Evolutionary conservation across 2,329 filamentous ascomycete genomes (phyloP).

Genomic region (Saccharata proteae): DNA sequence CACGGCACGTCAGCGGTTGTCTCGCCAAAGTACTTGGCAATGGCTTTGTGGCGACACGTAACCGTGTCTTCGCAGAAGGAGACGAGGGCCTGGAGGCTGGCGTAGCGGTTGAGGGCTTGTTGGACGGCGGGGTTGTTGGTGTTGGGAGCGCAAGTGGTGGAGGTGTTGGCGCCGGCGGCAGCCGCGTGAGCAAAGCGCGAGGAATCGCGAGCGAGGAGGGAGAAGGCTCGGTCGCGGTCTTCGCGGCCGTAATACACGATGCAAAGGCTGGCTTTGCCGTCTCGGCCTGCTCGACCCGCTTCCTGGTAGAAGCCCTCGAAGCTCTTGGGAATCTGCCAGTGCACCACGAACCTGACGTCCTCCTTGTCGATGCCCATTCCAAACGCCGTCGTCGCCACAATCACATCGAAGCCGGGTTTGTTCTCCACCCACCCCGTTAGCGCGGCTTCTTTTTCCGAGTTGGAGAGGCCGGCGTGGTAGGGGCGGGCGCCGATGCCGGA

Average conservation of each 20-base stretch:
- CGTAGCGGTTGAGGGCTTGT: too few species aligned
- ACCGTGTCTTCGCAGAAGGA: conserved; percentile 69
- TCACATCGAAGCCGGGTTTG: conserved; percentile 69
- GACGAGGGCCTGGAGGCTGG: conserved; percentile 46
- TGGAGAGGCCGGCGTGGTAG: conserved; percentile 58
- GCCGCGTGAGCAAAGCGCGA: conserved; percentile 21
- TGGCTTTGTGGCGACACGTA: conserved; percentile 53
- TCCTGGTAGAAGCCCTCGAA: conserved; percentile 97
- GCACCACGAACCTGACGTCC: conserved; percentile 85
- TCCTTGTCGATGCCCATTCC: conserved; percentile 98
- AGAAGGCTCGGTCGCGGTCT: conserved; percentile 63
- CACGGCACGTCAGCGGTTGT: conserved; percentile 18
- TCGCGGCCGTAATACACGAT: conserved; percentile 86
- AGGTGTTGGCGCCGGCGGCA: background rate
- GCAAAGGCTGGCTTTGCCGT: conserved; percentile 76
- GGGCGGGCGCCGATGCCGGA: conserved; percentile 63
- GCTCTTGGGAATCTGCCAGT: conserved; percentile 87
- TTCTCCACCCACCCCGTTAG: conserved; percentile 61
- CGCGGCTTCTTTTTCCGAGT: conserved; percentile 56
- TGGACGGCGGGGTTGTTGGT: too few species aligned
- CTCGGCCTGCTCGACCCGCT: conserved; percentile 79
- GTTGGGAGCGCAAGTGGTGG: too few species aligned
- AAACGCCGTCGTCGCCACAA: conserved; percentile 91
- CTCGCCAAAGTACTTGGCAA: conserved; percentile 26
- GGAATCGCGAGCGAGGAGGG: conserved; percentile 36